Percentiles rank a stretch among this genome's conserved stretches.
phyloP scores from a whole-genome alignment of 495 filamentous ascomycete species.

The Viridothelium virens region DNA sequence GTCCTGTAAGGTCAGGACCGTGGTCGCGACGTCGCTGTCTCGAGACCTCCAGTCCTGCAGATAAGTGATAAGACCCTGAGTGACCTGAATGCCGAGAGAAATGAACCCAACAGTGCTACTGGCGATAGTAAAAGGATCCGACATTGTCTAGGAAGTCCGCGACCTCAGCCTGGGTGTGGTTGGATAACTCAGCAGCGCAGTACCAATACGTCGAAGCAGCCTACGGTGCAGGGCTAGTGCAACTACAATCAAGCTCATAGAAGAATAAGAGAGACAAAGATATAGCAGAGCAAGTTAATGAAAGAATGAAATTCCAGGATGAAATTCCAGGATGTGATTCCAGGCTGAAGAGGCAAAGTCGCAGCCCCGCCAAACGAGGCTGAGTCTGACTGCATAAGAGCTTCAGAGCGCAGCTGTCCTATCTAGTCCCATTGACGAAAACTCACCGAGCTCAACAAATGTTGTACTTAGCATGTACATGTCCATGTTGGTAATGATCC shows the following conservation, averaged over 20 bases:
- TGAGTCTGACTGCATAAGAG: background rate
- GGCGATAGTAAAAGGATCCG: background rate
- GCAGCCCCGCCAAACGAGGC: background rate
- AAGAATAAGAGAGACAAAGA: background rate
- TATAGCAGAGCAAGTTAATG: background rate
- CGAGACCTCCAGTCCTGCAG: constrained; percentile 7
- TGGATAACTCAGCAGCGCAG: constrained; percentile 1
- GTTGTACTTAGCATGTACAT: background rate
- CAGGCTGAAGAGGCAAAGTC: background rate
- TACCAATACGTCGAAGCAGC: background rate
- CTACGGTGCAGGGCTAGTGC: background rate
- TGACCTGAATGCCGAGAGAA: constrained; percentile 4
- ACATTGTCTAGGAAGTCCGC: constrained; percentile 1
- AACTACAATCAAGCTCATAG: background rate
- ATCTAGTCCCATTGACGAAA: background rate
- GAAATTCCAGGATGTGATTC: background rate
- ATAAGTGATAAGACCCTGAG: constrained; percentile 3
- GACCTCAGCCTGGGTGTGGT: background rate
- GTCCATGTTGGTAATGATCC: background rate
- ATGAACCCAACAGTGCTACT: background rate
- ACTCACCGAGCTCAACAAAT: background rate
- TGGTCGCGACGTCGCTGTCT: constrained; percentile 6
- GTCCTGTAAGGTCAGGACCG: background rate
- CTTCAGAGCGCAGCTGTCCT: background rate
- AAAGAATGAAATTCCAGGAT: background rate